Base-by-base conservation (phyloP, 441 rosid genomes). In the Viola pubescens region DNA sequence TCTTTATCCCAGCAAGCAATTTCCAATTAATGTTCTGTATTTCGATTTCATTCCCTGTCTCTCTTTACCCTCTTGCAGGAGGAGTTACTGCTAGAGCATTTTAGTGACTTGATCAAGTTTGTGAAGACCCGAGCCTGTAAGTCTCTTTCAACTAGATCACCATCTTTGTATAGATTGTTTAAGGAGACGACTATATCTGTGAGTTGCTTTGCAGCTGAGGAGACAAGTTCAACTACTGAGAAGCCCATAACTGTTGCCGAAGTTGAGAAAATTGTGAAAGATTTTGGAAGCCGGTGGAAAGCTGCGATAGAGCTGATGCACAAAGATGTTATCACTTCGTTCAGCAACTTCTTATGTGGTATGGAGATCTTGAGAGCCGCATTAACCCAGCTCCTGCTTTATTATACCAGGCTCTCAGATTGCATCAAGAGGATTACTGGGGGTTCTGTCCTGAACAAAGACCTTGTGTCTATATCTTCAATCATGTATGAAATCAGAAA, bases 401-500 rank as follows among this genome's bases (percentile, higher is more conserved):
- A 90, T 67, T 90, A 94, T 62, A 90, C 97, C 62, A 75, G 99
- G 70, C 91, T 94, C 11, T 83, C 99, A 0, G 97, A 94, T 60
- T 81, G 88, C 88, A 85, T 82, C 62, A 88, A 88, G 87, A 82
- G 69, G 77, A 80, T 88, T 47, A 59, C 60, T 34, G 94, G 96
- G 12, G 99, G 94, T 10, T 77, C 97, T 14, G 80, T 72, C 4
- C 78, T 88, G 59, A 94, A 94, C 88, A 88, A 83, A 66, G 97
- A 94, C 72, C 97, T 90, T 9, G 83, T 94, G 42, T 86, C 97
- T 62, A 85, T 94, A 47, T 88, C 91, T 8, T 90, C 97, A 0
- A 90, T 94, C 77, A 94, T 90, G 91, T 94, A 88, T n/a, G 97
- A 90, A 75, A 94, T 94, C 79, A 84, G 75, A 77, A 94, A 94